Base-by-base conservation (phyloP, 2,329 filamentous ascomycete genomes). In the Fusarium sp. region DNA sequence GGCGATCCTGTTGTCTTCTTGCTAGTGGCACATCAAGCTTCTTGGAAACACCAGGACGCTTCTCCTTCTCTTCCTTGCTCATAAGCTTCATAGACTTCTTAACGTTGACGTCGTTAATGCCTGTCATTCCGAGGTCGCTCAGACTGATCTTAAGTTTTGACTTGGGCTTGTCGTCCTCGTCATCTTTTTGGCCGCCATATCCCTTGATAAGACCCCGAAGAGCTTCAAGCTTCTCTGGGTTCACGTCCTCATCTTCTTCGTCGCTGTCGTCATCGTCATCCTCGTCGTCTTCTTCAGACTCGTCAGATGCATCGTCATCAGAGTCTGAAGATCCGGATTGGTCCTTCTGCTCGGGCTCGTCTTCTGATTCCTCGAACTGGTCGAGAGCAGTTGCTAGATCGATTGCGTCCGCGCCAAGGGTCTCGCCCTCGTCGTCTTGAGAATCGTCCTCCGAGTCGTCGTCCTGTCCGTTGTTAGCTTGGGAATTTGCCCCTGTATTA, bases 1-100 rank as follows among this genome's bases (percentile, higher is more conserved):
- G 81, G 50, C 90, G 90, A 76, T 95, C 94, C 79, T 98, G 95
- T 73, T 97, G 92, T 64, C 95, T 88, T 77, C 92, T 94, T 2
- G 93, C 89, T 7, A 98, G 85, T 15, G 95, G 95, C 3, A 95
- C 92, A 31, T 92, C 90, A 6, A 98, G 86, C 79, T 94, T 97
- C 83, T 89, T 83, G 79, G 83, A 76, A 49, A 80, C 77, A 74
- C 85, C 81, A 1, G 81, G 79, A 1, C 81, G 78, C 33, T 75
- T 79, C 63, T 81, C 81, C 71, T 88, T 89, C 46, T 87, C 83
- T 69, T 91, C 88, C 75, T 88, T 90, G 67, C 84, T 87, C 75
- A 95, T 86, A 66, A 92, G 86, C 79, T 95, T 96, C 50, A 96
- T 84, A 0, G 93, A 91, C 74, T 91, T 94, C 77, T 93, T 94